phyloP scores from a whole-genome alignment of 805 yeast species.

The Pachysolen tannophilus region DNA sequence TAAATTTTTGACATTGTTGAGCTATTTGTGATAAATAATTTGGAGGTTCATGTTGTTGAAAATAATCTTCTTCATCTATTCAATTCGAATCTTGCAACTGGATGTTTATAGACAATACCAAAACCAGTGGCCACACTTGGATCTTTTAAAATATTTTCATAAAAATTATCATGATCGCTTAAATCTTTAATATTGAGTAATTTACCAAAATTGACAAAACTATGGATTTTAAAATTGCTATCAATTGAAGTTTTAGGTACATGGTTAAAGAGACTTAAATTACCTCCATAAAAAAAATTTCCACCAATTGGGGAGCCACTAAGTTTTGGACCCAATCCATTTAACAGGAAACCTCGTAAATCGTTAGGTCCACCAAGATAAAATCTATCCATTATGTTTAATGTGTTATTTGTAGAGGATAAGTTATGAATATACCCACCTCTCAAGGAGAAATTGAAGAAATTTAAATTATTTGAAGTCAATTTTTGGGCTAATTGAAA shows the following conservation, averaged over 20 bases:
- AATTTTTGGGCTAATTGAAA: constrained; percentile 25
- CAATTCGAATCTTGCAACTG: constrained; percentile 50
- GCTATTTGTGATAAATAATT: constrained; percentile 58
- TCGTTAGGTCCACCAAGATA: constrained; percentile 56
- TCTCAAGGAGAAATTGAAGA: constrained; percentile 17
- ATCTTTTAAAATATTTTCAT: constrained; percentile 9
- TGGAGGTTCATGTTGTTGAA: constrained; percentile 67
- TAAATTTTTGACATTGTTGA: constrained; percentile 49
- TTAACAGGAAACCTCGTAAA: constrained; percentile 40
- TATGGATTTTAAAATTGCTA: constrained; percentile 40
- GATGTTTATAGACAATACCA: constrained; percentile 47
- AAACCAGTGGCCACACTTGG: constrained; percentile 35
- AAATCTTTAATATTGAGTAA: constrained; percentile 20
- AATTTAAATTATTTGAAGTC: constrained; percentile 5
- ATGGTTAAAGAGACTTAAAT: constrained; percentile 33
- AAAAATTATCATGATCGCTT: constrained; percentile 3
- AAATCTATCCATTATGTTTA: constrained; percentile 42
- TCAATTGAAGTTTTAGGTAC: constrained; percentile 34
- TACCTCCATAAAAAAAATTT: constrained; percentile 38
- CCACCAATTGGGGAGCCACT: constrained; percentile 45
- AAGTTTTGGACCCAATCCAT: constrained; percentile 50
- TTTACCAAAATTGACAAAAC: constrained; percentile 40
- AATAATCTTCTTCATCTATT: constrained; percentile 72
- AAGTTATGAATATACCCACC: constrained; percentile 19
- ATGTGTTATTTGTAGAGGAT: constrained; percentile 8